Evolutionary conservation across 257 asterid genomes (phyloP).

Genomic region (Nyctanthes arbortristis): DNA sequence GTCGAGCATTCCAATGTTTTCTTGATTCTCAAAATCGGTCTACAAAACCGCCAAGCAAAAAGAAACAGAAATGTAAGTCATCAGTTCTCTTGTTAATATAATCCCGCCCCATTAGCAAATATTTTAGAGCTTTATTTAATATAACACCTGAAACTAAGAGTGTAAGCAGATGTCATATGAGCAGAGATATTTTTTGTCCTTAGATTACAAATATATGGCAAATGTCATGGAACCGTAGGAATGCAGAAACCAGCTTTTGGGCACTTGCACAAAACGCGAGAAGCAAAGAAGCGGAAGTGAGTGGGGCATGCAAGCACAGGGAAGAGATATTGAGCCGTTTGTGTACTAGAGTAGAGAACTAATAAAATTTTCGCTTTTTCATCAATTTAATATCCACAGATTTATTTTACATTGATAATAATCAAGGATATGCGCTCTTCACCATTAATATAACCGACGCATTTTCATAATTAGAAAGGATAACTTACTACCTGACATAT

Average conservation of each 20-base stretch:
- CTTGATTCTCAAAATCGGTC: slow-evolving; percentile 54
- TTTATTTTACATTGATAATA: too few species aligned
- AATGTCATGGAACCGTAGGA: too few species aligned
- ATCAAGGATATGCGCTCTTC: too few species aligned
- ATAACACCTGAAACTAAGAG: background rate
- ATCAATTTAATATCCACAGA: too few species aligned
- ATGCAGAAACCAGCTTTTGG: too few species aligned
- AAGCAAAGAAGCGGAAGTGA: too few species aligned
- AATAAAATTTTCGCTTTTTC: too few species aligned
- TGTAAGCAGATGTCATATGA: background rate
- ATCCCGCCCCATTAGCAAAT: background rate
- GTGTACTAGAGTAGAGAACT: too few species aligned
- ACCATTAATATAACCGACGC: too few species aligned
- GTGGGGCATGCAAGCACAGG: too few species aligned
- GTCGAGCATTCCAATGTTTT: slow-evolving; percentile 51
- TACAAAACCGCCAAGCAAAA: slow-evolving; percentile 22
- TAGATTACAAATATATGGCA: background rate
- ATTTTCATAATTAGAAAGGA: background rate
- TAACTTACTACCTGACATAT: slow-evolving; percentile 67
- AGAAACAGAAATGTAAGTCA: background rate
- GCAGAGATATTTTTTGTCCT: background rate
- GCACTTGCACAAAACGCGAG: too few species aligned
- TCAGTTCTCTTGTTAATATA: slow-evolving; percentile 7
- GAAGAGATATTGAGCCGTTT: too few species aligned
- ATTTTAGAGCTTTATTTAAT: background rate